Evolutionary conservation across 1,139 yeast genomes (phyloP), one percentile per base, ranked within the genome.

Genomic region (Arxiozyma heterogenica): DNA sequence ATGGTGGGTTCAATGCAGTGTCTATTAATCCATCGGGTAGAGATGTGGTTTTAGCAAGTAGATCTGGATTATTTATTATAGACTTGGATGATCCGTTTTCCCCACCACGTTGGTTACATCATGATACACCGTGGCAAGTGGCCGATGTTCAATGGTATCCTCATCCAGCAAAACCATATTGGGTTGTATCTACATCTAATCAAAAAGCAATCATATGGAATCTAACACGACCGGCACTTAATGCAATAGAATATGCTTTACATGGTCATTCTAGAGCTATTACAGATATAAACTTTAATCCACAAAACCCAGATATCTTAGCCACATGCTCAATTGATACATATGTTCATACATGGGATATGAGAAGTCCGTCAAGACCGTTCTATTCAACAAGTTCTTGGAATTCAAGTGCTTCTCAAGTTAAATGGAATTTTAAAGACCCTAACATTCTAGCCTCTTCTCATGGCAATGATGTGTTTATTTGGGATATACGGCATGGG

Each of bases 131-230:
- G 0, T 94, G 98, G 98, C 98, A 93, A 69, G 98, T 93, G 1
- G 97, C 98, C 0, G 97, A 93, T 67, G 97, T 91, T 0, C 98
- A 93, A 68, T 93, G 98, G 98, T 88, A 95, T 3, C 97, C 98
- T 0, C 95, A 89, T 66, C 76, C 79, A 12, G 77, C 82, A 0
- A 86, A 86, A 58, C 94, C 96, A 0, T 78, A 86, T 20, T 90
- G 97, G 96, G 90, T 94, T 53, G 85, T 91, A 0, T 87, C 96
- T 0, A 90, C 98, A 0, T 86, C 95, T 1, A 93, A 93, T 68
- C 98, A 93, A 66, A 91, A 93, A 70, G 98, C 96, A 0, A 74
- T 93, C 62, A 82, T 93, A 3, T 93, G 98, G 98, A 94, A 93
- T 69, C 72, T 93, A 59, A 82, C 87, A 1, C 73, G 93, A 59